phyloP scores from a whole-genome alignment of 2,329 filamentous ascomycete genomes.

The Chrysoporthe puriensis region DNA sequence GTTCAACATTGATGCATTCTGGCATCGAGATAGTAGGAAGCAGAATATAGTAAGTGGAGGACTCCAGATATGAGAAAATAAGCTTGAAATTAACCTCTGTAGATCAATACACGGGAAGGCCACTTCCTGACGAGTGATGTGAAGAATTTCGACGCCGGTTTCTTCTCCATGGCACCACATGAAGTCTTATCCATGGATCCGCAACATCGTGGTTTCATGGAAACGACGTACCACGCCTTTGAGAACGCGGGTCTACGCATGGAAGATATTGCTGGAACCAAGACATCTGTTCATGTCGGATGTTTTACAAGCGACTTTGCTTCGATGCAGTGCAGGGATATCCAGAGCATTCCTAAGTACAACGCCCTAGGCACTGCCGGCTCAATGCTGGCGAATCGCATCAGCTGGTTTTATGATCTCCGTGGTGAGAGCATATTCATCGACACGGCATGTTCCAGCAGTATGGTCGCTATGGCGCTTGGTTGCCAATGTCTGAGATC shows the following conservation, averaged over 20 bases:
- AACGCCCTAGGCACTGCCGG: conserved; percentile 38
- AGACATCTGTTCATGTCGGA: conserved; percentile 40
- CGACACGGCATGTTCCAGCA: conserved; percentile 44
- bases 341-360: conserved; percentile 31
- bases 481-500: conserved; percentile 8
- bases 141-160: conserved; percentile 33
- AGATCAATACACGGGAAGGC: background rate
- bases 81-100: too few relatives aligned
- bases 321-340: conserved; percentile 31
- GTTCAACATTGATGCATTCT: conserved; percentile 27
- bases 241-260: conserved; percentile 39
- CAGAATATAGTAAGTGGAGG: conserved; percentile 15
- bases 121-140: conserved; percentile 26
- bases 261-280: conserved; percentile 33
- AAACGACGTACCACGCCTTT: conserved; percentile 41
- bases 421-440: conserved; percentile 42
- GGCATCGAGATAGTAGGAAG: conserved; percentile 20
- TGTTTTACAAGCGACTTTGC: conserved; percentile 36
- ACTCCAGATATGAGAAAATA: background rate
- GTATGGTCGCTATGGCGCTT: conserved; percentile 12
- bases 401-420: conserved; percentile 46
- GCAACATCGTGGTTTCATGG: conserved; percentile 39
- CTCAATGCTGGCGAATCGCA: conserved; percentile 39
- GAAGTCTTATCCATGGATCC: conserved; percentile 42
- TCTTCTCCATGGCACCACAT: conserved; percentile 39